Base-by-base conservation (phyloP, 495 filamentous ascomycete genomes). In the Usnea hakonensis region DNA sequence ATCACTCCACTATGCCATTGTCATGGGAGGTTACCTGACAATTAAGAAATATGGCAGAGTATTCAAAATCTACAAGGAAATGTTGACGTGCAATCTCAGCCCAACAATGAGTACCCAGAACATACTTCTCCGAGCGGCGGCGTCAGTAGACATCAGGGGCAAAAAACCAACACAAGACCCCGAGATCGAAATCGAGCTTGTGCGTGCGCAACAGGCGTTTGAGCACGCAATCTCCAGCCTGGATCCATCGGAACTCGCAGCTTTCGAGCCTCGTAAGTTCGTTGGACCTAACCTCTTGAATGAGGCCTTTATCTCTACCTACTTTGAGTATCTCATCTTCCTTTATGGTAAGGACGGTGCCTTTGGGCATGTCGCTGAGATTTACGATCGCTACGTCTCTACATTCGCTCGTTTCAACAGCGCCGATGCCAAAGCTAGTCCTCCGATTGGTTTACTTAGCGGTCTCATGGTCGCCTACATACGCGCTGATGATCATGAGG, bases 1-100 rank as follows among this genome's bases (percentile, higher is more conserved):
- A 0, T 77, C 82, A 16, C 78, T 87, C 14, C 90, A 96, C 70
- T 95, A 90, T 70, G 79, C 85, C n/a, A 81, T 90, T 7, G 72
- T 93, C 32, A 84, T 94, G 76, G 77, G 80, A 32, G 89, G 85
- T 5, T 89, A 82, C 65, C 69, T 87, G 50, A 74, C 67, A 37
- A 72, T 70, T 41, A 71, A 77, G 41, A 76, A 85, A 40, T 74
- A 76, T 43, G 71, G 73, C 16, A 81, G 78, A 70, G 81, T 83
- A 10, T 78, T 83, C 57, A 65, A 74, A 44, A 71, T 85, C 26
- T 80, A 83, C 46, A 68, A 74, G 16, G 74, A 78, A 48, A 86
- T 89, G 77, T 36, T 74, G 52, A 59, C 73, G 19, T 72, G 76
- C 28, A 65, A 73, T 28, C 77, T 89, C 46, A 69, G 66, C 30